Evolutionary conservation across 805 yeast species (phyloP).

Genomic region (Metschnikowia shivogae): DNA sequence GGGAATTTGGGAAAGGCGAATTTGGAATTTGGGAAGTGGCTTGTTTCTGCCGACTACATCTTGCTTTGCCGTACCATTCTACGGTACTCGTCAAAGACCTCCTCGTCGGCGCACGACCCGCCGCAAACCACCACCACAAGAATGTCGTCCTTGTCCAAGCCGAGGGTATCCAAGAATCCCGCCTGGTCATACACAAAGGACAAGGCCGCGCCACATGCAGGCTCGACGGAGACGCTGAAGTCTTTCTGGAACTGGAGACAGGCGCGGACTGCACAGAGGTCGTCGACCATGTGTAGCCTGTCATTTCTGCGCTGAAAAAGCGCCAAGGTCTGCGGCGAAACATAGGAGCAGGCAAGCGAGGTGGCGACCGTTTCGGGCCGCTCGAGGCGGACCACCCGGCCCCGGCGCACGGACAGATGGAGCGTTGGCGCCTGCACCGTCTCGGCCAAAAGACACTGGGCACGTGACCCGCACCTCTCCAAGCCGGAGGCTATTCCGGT

Average conservation of each 20-base stretch:
- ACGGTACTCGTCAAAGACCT: conserved; percentile 13
- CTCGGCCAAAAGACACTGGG: conserved; percentile 46
- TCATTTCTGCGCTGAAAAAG: conserved; percentile 15
- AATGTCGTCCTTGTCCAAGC: conserved; percentile 36
- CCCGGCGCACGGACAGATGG: conserved; percentile 44
- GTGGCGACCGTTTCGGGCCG: conserved; percentile 56
- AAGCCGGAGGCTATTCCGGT: conserved; percentile 49
- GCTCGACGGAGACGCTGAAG: conserved; percentile 54
- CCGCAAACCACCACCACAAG: conserved; percentile 61
- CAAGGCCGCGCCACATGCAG: conserved; percentile 71
- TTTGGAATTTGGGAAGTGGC: too few species aligned
- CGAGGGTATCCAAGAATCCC: conserved; percentile 24
- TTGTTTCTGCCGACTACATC: neutral
- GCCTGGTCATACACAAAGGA: conserved; percentile 45
- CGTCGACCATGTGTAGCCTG: conserved; percentile 34
- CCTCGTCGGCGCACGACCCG: conserved; percentile 19
- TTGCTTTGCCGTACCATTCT: conserved; percentile 5
- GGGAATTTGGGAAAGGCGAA: too few species aligned
- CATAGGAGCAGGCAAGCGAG: conserved; percentile 58
- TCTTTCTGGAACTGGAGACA: conserved; percentile 48
- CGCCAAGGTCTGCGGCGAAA: conserved; percentile 47
- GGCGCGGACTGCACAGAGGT: conserved; percentile 52
- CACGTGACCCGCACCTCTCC: conserved; percentile 17
- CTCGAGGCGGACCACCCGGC: conserved; percentile 40
- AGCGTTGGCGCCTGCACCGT: conserved; percentile 63